phyloP scores from a whole-genome alignment of 257 asterid genomes.

The Ilex aquifolium region DNA sequence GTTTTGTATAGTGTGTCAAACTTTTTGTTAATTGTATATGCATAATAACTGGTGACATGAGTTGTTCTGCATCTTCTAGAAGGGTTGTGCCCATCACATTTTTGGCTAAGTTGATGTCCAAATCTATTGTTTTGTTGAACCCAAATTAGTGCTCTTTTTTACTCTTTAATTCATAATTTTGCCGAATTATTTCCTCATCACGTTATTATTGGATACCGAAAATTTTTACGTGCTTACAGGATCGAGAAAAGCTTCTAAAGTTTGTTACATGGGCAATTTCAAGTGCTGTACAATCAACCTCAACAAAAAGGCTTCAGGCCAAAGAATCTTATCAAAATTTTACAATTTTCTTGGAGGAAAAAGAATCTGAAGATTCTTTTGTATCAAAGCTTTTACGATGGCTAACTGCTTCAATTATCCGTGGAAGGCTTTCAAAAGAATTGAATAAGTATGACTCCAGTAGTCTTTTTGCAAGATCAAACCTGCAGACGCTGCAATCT shows the following conservation, averaged over 20 bases:
- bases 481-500: constrained; percentile 36
- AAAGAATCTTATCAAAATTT: constrained; percentile 24
- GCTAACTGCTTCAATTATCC: constrained; percentile 77
- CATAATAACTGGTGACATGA: no score
- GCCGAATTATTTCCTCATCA: no score
- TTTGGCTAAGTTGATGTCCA: no score
- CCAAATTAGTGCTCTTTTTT: no score
- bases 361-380: constrained; percentile 43
- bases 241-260: constrained; percentile 43
- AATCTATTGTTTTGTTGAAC: no score
- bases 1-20: no score
- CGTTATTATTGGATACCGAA: neutral
- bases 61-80: no score
- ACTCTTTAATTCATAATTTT: no score
- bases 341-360: constrained; percentile 21
- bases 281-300: constrained; percentile 48
- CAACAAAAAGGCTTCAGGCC: constrained; percentile 20
- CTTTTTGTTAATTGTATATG: no score
- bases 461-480: constrained; percentile 26
- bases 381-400: constrained; percentile 74
- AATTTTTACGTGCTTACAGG: constrained; percentile 36
- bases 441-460: constrained; percentile 21
- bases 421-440: constrained; percentile 43
- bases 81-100: no score
- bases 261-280: constrained; percentile 70